A percentile compares a stretch with the other conserved stretches of the same genome.
Evolutionary conservation across 2,329 filamentous ascomycete genomes (phyloP).

Genomic region (Claviceps arundinis): DNA sequence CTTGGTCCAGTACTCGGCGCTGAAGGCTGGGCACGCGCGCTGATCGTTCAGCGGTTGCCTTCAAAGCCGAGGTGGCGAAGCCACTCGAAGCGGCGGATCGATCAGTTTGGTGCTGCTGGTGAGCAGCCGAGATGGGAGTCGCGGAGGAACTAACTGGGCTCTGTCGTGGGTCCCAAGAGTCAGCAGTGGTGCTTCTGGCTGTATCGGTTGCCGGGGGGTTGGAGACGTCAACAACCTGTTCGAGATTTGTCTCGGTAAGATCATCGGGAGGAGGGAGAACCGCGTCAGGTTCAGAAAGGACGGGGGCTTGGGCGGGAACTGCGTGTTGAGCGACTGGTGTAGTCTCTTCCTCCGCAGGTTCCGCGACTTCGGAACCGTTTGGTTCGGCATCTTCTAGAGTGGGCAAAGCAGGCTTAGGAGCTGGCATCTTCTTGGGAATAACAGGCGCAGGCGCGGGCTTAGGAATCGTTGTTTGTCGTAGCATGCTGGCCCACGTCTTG

Average conservation of each 20-base stretch:
- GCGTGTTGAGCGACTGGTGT: conserved; percentile 21
- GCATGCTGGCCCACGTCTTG: conserved; percentile 67
- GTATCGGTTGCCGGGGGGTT: conserved; percentile 66
- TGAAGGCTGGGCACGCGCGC: conserved; percentile 68
- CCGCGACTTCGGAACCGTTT: conserved; percentile 21
- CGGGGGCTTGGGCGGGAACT: conserved; percentile 11
- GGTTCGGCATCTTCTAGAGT: conserved; percentile 18
- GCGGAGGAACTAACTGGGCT: conserved; percentile 44
- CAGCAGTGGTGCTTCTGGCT: conserved; percentile 76
- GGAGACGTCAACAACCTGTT: conserved; percentile 75
- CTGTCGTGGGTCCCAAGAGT: conserved; percentile 64
- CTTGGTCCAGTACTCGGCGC: conserved; percentile 80
- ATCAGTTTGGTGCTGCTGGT: conserved; percentile 46
- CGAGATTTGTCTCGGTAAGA: conserved; percentile 83
- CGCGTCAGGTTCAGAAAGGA: conserved; percentile 34
- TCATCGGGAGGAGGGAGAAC: conserved; percentile 60
- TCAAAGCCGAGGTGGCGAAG: conserved; percentile 69
- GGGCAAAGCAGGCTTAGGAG: conserved; percentile 27
- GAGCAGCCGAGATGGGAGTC: conserved; percentile 52
- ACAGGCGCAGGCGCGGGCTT: conserved; percentile 32
- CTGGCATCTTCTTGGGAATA: conserved; percentile 9
- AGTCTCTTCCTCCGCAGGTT: conserved; percentile 22
- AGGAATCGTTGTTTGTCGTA: conserved; percentile 43
- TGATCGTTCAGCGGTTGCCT: conserved; percentile 52
- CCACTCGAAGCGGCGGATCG: conserved; percentile 42